Percentiles rank a stretch among this genome's conserved stretches.
Evolutionary conservation across 208 protist species (phyloP).

Genomic region (Blechomonas ayalai): DNA sequence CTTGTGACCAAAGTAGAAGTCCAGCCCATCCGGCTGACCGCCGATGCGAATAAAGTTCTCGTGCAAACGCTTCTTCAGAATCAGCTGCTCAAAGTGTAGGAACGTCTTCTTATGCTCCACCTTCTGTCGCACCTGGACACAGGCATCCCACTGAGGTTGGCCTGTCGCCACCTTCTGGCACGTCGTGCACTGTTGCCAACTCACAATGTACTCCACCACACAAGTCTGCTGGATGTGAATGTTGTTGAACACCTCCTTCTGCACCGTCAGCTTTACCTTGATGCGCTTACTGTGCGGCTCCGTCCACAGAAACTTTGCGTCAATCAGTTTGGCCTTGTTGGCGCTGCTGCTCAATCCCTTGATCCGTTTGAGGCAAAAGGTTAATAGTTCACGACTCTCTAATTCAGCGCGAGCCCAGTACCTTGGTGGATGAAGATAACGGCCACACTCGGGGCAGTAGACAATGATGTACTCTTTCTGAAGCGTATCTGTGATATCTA

Average conservation of each 20-base stretch:
- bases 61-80: conserved; percentile 97
- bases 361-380: conserved; percentile 96
- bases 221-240: conserved; percentile 97
- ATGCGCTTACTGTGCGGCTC: conserved; percentile 98
- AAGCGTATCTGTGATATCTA: conserved; percentile 98
- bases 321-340: conserved; percentile 93
- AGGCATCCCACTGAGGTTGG: conserved; percentile 97
- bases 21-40: conserved; percentile 94
- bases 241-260: conserved; percentile 95
- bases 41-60: conserved; percentile 94
- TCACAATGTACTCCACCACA: conserved; percentile 96
- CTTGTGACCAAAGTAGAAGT: conserved; percentile 98
- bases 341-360: conserved; percentile 88
- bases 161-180: conserved; percentile 95
- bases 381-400: conserved; percentile 98
- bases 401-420: conserved; percentile 93
- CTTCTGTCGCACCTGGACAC: conserved; percentile 98
- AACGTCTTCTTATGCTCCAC: conserved; percentile 99
- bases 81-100: conserved; percentile 98
- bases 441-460: conserved; percentile 90
- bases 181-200: conserved; percentile 94
- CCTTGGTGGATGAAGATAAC: conserved; percentile 97
- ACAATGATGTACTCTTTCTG: conserved; percentile 94
- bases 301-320: conserved; percentile 99
- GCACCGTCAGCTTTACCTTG: conserved; percentile 98